Conservation (phyloP, 805 yeast genomes). For the Metschnikowia santaceciliae region DNA sequence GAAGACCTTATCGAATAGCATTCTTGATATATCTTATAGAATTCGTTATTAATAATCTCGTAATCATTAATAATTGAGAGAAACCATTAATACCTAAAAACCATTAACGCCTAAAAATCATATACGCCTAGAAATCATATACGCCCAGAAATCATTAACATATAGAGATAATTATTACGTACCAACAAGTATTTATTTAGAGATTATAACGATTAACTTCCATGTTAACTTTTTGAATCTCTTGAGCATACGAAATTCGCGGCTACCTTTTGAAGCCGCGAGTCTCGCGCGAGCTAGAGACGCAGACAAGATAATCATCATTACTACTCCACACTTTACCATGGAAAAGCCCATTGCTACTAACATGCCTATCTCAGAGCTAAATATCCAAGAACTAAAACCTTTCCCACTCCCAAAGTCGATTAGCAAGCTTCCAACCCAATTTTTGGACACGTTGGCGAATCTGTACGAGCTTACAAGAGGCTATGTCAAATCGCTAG, state of each 20-base stretch:
- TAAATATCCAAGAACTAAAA: conserved; percentile 6
- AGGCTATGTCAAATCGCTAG: conserved; percentile 22
- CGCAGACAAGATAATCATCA: not conserved
- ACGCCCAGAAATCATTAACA: too few species aligned
- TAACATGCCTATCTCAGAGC: not conserved
- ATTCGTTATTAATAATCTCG: too few species aligned
- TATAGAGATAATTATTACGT: too few species aligned
- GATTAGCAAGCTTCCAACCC: conserved; percentile 28
- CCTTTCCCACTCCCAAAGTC: conserved; percentile 28
- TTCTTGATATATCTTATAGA: too few species aligned
- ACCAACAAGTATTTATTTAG: too few species aligned
- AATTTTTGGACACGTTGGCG: conserved; percentile 24
- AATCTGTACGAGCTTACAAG: conserved; percentile 27
- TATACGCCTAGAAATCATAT: too few species aligned
- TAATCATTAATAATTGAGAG: too few species aligned
- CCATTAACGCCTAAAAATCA: too few species aligned
- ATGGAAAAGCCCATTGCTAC: not conserved
- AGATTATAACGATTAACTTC: too few species aligned
- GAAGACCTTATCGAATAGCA: conserved; percentile 2
- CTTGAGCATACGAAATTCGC: too few species aligned
- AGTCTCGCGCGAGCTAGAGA: not conserved
- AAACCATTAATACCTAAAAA: too few species aligned
- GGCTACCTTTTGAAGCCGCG: not conserved
- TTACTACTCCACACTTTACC: not conserved
- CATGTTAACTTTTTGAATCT: too few species aligned